Conservation (phyloP, 2,329 filamentous ascomycete species). For the Penicillium concentricum region DNA sequence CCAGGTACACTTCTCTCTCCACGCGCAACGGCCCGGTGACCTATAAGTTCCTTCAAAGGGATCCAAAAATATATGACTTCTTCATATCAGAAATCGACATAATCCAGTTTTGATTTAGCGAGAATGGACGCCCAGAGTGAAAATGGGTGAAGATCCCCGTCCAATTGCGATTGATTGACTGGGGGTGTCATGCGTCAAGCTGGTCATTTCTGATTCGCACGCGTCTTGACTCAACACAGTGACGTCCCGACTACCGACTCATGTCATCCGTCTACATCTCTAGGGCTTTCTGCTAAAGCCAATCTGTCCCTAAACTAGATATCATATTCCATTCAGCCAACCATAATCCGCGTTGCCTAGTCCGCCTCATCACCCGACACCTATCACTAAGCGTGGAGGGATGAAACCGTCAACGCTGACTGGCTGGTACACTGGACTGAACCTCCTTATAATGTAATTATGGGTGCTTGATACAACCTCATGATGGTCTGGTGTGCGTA, state of each 20-base stretch:
- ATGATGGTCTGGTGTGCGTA: not conserved
- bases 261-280: slow-evolving; percentile 3
- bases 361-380: slow-evolving; percentile 27
- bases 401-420: slow-evolving; percentile 6
- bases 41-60: slow-evolving; percentile 19
- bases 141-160: slow-evolving; percentile 13
- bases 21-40: slow-evolving; percentile 25
- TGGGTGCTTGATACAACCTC: slow-evolving; percentile 1
- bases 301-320: not conserved
- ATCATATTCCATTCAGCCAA: not conserved
- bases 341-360: not conserved
- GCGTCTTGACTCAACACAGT: slow-evolving; percentile 13
- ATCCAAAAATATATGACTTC: not conserved
- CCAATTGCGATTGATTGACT: slow-evolving; percentile 18
- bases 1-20: slow-evolving; percentile 9
- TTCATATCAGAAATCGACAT: slow-evolving; percentile 2
- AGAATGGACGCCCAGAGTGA: not conserved
- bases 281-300: not conserved
- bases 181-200: slow-evolving; percentile 19
- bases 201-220: slow-evolving; percentile 22
- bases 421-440: slow-evolving; percentile 2
- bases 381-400: slow-evolving; percentile 19
- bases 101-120: not conserved
- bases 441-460: not conserved
- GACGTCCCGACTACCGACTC: slow-evolving; percentile 7